A percentile compares a stretch with the other conserved stretches of the same genome.
Conservation (phyloP, 2,329 filamentous ascomycete genomes). For the Aspergillus sp. region DNA sequence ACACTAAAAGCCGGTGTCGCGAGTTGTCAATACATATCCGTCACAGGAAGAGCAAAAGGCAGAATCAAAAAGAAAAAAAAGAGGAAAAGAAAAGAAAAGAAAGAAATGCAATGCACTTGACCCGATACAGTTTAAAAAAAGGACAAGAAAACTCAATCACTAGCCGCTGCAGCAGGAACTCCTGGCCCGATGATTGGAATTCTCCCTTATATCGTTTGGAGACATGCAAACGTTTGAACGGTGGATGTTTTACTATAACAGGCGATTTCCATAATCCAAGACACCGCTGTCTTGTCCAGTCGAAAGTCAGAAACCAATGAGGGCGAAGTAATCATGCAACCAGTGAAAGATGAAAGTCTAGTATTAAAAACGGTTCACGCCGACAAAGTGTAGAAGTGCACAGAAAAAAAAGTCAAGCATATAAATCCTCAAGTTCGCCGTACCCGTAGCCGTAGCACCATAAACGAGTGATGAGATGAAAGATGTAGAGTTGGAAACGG, state of each 20-base stretch:
- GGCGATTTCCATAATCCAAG: too few species aligned
- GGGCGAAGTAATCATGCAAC: slow-evolving; percentile 12
- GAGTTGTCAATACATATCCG: neutral
- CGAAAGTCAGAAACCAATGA: neutral
- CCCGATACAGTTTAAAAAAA: neutral
- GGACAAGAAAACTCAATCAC: neutral
- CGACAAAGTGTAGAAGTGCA: slow-evolving; percentile 9
- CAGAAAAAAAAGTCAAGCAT: slow-evolving; percentile 5
- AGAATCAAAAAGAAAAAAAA: neutral
- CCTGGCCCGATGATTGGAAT: neutral
- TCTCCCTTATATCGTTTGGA: neutral
- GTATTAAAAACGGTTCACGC: slow-evolving; percentile 20
- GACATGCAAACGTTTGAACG: neutral
- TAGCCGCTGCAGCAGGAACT: neutral
- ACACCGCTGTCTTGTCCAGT: too few species aligned
- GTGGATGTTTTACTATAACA: neutral
- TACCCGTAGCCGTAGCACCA: slow-evolving; percentile 30
- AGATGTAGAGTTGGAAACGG: slow-evolving; percentile 18
- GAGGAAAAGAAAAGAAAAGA: neutral
- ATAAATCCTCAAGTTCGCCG: slow-evolving; percentile 25
- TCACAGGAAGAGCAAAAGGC: neutral
- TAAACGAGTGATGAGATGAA: slow-evolving; percentile 24
- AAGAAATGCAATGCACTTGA: neutral
- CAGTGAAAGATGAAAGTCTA: slow-evolving; percentile 17
- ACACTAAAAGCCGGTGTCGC: neutral